Percentiles rank a stretch among this genome's conserved stretches.
Conservation (phyloP, 768 basidiomycete genomes). For the Vararia minispora region DNA sequence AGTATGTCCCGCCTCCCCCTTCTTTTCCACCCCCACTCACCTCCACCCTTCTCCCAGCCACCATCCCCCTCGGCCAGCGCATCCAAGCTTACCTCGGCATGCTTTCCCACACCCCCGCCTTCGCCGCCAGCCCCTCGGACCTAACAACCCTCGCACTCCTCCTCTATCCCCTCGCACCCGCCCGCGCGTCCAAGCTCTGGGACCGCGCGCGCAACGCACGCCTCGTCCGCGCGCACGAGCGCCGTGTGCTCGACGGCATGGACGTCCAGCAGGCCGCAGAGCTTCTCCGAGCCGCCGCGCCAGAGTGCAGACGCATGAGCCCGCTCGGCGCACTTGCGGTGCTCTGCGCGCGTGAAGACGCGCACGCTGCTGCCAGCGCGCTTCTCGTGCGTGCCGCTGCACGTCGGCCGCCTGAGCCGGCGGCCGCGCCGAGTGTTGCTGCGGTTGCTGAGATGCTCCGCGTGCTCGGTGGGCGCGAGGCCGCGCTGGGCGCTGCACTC, state of each 20-base stretch:
- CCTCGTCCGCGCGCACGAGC: constrained; percentile 34
- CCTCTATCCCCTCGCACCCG: constrained; percentile 30
- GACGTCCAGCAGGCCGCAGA: constrained; percentile 42
- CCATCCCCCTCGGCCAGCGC: constrained; percentile 26
- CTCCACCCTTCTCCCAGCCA: constrained; percentile 15
- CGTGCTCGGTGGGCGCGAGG: constrained; percentile 50
- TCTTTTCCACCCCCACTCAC: background rate
- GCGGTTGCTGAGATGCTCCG: constrained; percentile 47
- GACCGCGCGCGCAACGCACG: constrained; percentile 22
- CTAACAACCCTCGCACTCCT: constrained; percentile 49
- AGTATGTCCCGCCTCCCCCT: constrained; percentile 16
- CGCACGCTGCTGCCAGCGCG: constrained; percentile 38
- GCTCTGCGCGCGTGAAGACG: constrained; percentile 36
- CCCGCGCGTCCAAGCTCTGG: constrained; percentile 37
- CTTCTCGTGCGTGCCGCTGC: constrained; percentile 43
- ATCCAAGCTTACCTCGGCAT: constrained; percentile 46
- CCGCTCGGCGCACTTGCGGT: constrained; percentile 40
- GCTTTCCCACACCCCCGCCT: constrained; percentile 28
- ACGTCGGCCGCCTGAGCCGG: constrained; percentile 12
- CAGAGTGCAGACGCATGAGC: constrained; percentile 18
- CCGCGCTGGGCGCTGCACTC: constrained; percentile 39
- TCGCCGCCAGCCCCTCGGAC: constrained; percentile 32
- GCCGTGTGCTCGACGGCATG: constrained; percentile 41
- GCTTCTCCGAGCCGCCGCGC: constrained; percentile 23
- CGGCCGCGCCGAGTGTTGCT: constrained; percentile 10